Conservation (phyloP, 176 grass and related monocot species). For the Thalia dealbata region DNA sequence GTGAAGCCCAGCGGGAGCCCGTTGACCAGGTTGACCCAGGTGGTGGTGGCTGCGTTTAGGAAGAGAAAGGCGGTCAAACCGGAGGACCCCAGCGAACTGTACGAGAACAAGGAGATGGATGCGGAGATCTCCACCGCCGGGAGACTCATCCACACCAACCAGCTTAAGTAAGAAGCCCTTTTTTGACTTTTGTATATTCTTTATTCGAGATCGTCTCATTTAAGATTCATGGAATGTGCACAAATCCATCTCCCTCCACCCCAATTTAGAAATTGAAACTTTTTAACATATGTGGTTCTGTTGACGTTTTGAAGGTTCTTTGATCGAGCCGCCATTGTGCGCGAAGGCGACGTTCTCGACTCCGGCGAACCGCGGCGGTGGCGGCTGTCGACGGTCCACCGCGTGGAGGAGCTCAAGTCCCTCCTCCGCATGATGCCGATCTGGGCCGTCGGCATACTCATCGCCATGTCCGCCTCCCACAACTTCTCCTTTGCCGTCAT, state of each 20-base stretch:
- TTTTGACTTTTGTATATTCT: too few species aligned
- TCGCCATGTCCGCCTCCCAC: constrained; percentile 53
- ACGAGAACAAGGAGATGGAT: constrained; percentile 50
- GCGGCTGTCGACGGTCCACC: constrained; percentile 69
- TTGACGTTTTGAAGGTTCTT: constrained; percentile 32
- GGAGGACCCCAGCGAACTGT: constrained; percentile 33
- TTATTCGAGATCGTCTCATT: too few species aligned
- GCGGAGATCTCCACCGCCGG: constrained; percentile 44
- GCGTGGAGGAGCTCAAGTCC: constrained; percentile 81
- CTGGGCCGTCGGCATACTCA: constrained; percentile 57
- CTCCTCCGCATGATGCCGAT: constrained; percentile 72
- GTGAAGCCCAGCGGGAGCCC: constrained; percentile 56
- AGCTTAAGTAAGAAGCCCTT: constrained; percentile 39
- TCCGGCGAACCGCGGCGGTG: constrained; percentile 51
- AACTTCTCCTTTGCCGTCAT: constrained; percentile 58
- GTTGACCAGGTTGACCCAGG: constrained; percentile 39
- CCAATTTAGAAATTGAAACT: too few species aligned
- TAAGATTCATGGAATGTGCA: too few species aligned
- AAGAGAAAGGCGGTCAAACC: constrained; percentile 34
- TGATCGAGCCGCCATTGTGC: constrained; percentile 62
- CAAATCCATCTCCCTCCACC: too few species aligned
- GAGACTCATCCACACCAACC: constrained; percentile 56
- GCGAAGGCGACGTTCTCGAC: constrained; percentile 34
- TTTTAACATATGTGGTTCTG: too few species aligned
- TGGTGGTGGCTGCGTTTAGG: constrained; percentile 37